These are phyloP conservation scores for Ilex aquifolium DNA, from an alignment of 257 asterid species.

Conservation along the genomic window DNA sequence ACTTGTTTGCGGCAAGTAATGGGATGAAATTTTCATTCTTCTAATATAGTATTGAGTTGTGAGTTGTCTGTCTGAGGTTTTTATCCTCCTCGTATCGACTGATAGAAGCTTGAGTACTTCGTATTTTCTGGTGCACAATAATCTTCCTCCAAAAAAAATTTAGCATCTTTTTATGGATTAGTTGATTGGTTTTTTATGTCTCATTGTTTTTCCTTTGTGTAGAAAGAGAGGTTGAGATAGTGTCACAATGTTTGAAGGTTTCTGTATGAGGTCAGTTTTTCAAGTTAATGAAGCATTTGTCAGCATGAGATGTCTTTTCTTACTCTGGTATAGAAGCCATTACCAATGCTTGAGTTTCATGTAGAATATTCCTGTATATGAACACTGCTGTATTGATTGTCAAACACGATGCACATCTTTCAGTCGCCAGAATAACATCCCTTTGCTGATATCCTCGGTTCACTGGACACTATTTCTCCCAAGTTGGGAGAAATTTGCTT, in stretches of 20 bases:
- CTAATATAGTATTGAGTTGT: constrained; percentile 36
- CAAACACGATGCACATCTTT: no score
- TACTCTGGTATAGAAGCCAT: background rate
- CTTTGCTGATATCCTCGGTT: no score
- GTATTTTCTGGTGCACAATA: constrained; percentile 34
- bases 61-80: constrained; percentile 31
- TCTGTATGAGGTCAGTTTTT: constrained; percentile 15
- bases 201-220: background rate
- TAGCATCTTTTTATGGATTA: constrained; percentile 18
- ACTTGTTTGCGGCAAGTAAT: constrained; percentile 78
- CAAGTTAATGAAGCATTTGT: constrained; percentile 13
- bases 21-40: constrained; percentile 76
- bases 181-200: constrained; percentile 14
- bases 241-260: constrained; percentile 12
- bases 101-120: constrained; percentile 43
- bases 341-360: no score
- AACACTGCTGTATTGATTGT: no score
- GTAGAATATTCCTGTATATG: no score
- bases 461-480: no score
- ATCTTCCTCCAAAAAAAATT: constrained; percentile 26
- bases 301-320: background rate
- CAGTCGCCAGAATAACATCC: no score
- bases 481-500: no score
- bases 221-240: constrained; percentile 13
- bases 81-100: constrained; percentile 16